Base-by-base conservation (phyloP, 1,284 basidiomycete genomes). In the Lentinula novae-zelandiae region DNA sequence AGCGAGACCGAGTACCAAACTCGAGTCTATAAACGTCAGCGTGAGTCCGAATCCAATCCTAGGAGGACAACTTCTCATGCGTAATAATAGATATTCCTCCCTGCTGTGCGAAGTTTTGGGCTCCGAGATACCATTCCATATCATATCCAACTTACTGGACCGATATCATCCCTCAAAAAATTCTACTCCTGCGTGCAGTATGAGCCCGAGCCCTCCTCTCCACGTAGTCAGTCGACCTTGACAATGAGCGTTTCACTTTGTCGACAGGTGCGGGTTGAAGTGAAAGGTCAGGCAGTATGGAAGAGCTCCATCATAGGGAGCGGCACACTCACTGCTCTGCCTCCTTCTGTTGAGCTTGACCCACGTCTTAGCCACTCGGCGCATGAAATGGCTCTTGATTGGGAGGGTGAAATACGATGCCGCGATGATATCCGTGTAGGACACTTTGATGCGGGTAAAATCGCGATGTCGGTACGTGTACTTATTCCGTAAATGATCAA, bases 91-190 rank as follows among this genome's bases (percentile, higher is more conserved):
- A 58, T 71, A 3, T 67, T 70, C 57, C 56, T 70, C 38, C 70
- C 70, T 10, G 53, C 58, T 10, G 67, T 64, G 22, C 67, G 66
- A 55, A 67, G 66, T 27, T 71, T 69, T 59, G 69, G 64, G 8
- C 52, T 71, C 8, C 62, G 64, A 3, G 69, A 71, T 55, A 61
- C 49, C n/a, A 69, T 71, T 31, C 69, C 70, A 7, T 67, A 69
- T 46, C 69, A 71, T 49, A 53, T 71, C 42, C 70, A 70, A 53
- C 57, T 70, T 5, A 59, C 64, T 17, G 69, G 67, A n/a, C 59
- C 68, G 13, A 56, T 68, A 13, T 34, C 64, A 1, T 68, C 67
- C 15, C 57, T 71, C 2, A 65, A 64, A 8, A 61, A 62, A 40
- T 66, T 71, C 46, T 50, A 68, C 17, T 64, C 67, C 27, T 53